phyloP scores from a whole-genome alignment of 805 yeast species.

The Candida pseudofarinosa region DNA sequence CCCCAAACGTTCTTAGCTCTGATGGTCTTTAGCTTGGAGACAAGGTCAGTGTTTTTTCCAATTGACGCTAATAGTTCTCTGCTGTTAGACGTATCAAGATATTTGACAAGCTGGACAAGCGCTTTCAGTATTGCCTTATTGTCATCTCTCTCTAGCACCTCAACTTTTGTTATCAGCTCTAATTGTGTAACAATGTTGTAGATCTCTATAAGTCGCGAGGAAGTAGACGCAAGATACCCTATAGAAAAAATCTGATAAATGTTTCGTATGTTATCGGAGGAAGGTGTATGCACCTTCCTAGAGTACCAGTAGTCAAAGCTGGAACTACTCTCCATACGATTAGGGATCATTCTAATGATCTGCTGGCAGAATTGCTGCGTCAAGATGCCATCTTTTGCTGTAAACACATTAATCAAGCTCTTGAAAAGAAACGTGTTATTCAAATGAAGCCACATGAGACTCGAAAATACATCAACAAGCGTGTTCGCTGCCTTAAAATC shows the following conservation, averaged over 20 bases:
- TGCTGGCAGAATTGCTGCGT: neutral
- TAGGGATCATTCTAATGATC: neutral
- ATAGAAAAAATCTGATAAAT: neutral
- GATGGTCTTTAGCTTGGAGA: neutral
- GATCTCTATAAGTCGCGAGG: neutral
- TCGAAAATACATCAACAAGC: conserved; percentile 5
- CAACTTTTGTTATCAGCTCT: neutral
- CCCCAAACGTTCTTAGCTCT: neutral
- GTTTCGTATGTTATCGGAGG: neutral
- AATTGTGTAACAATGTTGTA: neutral
- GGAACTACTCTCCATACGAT: neutral
- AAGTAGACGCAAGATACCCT: neutral
- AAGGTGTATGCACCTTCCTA: neutral
- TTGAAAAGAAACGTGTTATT: conserved; percentile 3
- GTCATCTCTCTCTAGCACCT: neutral
- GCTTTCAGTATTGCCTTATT: neutral
- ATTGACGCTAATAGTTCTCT: conserved; percentile 3
- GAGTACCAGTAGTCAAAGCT: conserved; percentile 2
- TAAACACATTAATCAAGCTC: conserved; percentile 1
- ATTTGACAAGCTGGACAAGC: neutral
- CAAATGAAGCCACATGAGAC: conserved; percentile 8
- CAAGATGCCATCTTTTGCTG: neutral
- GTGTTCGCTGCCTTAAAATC: conserved; percentile 1
- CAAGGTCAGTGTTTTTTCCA: neutral
- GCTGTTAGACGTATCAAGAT: neutral